Base-by-base conservation (phyloP, 169 alveolate species). In the Toxoplasma gondii region DNA sequence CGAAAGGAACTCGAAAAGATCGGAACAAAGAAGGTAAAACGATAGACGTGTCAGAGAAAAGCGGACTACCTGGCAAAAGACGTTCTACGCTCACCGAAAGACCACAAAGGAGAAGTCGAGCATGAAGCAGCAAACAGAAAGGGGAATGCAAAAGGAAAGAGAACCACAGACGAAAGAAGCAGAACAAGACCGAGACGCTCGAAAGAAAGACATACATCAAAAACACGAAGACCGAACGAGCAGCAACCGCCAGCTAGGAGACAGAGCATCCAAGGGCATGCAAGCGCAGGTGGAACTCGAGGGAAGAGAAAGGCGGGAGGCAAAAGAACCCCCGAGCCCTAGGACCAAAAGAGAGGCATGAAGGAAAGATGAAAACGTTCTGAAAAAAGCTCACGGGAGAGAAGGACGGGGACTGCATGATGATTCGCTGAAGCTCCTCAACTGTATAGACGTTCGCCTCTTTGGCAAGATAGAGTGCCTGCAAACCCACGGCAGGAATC, bases 381-480 rank as follows among this genome's bases (percentile, higher is more conserved):
- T 4, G 22, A 31, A 64, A 31, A 27, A 64, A 49, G 12, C 53
- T 12, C 58, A 96, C 98, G 39, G 97, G 90, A n/a, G 98, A 97
- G 92, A 97, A 97, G 27, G 98, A 96, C 17, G 98, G 98, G 16
- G 98, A 96, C 34, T 95, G 93, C 92, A 97, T 94, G 31, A 97
- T 94, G 34, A 97, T 94, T 88, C 87, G 93, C 93, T 97, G 98
- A 17, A 96, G 43, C 81, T 97, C 98, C 29, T 96, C 93, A 27
- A 96, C 96, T 1, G 98, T 97, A 36, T 92, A 96, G 87, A 97
- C 93, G n/a, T 98, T 98, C 90, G 97, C 98, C 88, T 97, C 98
- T 94, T 97, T 97, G 7, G 98, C 96, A 91, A 97, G 93, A 95
- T 97, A 97, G 81, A 97, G 94, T 16, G 98, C 98, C 98, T 97